phyloP scores from a whole-genome alignment of 345 rosid genomes.

The Litchi chinensis region DNA sequence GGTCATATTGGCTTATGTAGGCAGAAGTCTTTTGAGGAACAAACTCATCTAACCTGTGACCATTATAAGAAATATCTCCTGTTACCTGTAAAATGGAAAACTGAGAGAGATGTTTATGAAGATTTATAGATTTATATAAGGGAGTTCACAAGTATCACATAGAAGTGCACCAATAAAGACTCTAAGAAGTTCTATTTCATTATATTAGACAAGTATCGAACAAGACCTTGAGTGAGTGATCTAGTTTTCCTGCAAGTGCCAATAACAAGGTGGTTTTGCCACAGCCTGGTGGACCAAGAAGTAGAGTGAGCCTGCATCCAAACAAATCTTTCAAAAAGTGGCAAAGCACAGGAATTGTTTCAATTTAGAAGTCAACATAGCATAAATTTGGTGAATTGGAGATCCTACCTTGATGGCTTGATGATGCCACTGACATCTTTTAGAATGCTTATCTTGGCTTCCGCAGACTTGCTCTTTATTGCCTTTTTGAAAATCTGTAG shows the following conservation, averaged over 20 bases:
- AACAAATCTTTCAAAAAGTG: constrained; percentile 11
- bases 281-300: constrained; percentile 70
- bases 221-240: constrained; percentile 49
- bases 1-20: constrained; percentile 66
- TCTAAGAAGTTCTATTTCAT: no score
- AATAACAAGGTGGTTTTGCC: constrained; percentile 61
- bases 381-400: neutral
- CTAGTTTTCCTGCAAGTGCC: constrained; percentile 62
- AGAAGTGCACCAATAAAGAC: neutral
- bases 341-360: neutral
- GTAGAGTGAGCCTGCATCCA: constrained; percentile 51
- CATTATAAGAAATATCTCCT: constrained; percentile 64
- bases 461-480: constrained; percentile 12
- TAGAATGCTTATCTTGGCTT: constrained; percentile 52
- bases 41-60: constrained; percentile 54
- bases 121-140: neutral
- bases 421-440: constrained; percentile 62
- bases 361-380: neutral
- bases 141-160: neutral
- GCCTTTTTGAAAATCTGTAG: constrained; percentile 18
- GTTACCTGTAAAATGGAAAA: constrained; percentile 38
- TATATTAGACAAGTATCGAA: no score
- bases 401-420: constrained; percentile 54
- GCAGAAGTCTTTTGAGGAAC: constrained; percentile 64
- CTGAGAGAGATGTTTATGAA: neutral